Evolutionary conservation across 2,329 filamentous ascomycete species (phyloP).

Genomic region (Exophiala xenobiotica): DNA sequence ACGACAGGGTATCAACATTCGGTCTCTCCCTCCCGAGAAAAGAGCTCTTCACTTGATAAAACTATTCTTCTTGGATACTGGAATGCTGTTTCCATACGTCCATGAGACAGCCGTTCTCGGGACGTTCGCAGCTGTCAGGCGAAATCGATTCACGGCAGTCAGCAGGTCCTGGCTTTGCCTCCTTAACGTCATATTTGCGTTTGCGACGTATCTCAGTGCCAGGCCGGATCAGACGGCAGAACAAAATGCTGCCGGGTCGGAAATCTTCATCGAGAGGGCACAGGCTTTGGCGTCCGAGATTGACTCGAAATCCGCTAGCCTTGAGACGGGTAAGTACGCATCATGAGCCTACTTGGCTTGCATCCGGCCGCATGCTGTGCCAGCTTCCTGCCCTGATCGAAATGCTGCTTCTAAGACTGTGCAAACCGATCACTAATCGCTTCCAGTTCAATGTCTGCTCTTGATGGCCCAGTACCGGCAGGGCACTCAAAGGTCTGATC

Average conservation of each 20-base stretch:
- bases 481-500: slow-evolving; percentile 23
- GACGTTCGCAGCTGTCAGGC: slow-evolving; percentile 30
- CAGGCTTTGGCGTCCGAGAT: slow-evolving; percentile 22
- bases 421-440: neutral
- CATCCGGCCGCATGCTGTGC: neutral
- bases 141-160: slow-evolving; percentile 29
- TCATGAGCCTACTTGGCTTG: neutral
- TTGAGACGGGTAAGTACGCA: slow-evolving; percentile 19
- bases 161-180: slow-evolving; percentile 36
- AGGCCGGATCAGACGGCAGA: slow-evolving; percentile 20
- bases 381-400: neutral
- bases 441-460: slow-evolving; percentile 21
- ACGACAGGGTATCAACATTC: slow-evolving; percentile 18
- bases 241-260: slow-evolving; percentile 24
- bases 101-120: slow-evolving; percentile 32
- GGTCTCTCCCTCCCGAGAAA: slow-evolving; percentile 18
- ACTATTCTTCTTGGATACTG: slow-evolving; percentile 39
- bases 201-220: slow-evolving; percentile 30
- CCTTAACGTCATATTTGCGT: slow-evolving; percentile 36
- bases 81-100: slow-evolving; percentile 35
- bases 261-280: slow-evolving; percentile 24
- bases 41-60: slow-evolving; percentile 35
- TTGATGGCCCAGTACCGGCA: slow-evolving; percentile 26
- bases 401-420: neutral
- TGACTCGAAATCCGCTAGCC: slow-evolving; percentile 22